Conservation (phyloP, 148 eudicot species). For the Vaccinium vitisidaea region DNA sequence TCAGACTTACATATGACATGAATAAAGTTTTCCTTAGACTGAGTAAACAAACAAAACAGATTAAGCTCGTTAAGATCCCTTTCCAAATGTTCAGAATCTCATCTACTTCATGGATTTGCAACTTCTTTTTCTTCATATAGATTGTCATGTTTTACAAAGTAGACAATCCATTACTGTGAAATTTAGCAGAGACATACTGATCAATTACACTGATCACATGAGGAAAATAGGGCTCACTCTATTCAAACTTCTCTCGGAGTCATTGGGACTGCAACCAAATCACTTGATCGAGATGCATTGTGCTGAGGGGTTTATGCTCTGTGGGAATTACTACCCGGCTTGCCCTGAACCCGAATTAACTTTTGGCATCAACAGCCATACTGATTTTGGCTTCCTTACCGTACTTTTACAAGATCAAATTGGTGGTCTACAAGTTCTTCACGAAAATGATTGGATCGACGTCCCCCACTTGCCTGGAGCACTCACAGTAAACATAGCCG, state of each 20-base stretch:
- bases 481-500: background rate
- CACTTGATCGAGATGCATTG: slow-evolving; percentile 40
- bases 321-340: slow-evolving; percentile 34
- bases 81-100: too few species aligned
- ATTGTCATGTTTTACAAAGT: background rate
- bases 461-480: background rate
- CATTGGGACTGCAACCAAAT: slow-evolving; percentile 26
- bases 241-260: slow-evolving; percentile 11
- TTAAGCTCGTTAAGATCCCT: too few species aligned
- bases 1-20: background rate
- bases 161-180: background rate
- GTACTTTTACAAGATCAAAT: slow-evolving; percentile 24
- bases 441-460: background rate
- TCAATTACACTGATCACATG: slow-evolving; percentile 27
- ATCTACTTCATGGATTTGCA: background rate
- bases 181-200: slow-evolving; percentile 23
- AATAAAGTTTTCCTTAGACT: background rate
- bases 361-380: background rate
- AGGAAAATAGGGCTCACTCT: slow-evolving; percentile 17
- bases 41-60: too few species aligned
- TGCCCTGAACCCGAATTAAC: slow-evolving; percentile 41
- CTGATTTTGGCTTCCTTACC: background rate
- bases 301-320: slow-evolving; percentile 7
- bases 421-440: slow-evolving; percentile 38
- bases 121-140: background rate